Percentiles rank a stretch among this genome's conserved stretches.
These are phyloP conservation scores for Forsythia viridissima DNA, from an alignment of 257 asterid genomes.

Conservation along the genomic window DNA sequence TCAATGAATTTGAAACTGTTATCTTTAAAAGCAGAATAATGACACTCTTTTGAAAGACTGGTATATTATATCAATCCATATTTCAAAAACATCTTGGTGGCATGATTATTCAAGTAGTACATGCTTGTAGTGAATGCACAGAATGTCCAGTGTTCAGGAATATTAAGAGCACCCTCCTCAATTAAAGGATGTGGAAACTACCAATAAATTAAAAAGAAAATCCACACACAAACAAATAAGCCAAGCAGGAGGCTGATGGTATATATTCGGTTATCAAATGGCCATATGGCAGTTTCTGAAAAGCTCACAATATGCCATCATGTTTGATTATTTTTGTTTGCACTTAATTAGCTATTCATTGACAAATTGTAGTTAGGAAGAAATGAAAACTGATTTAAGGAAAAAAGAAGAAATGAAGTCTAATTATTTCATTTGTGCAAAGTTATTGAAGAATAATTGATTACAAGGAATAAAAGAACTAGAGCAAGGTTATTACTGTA, in stretches of 20 bases:
- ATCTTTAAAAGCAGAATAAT: neutral
- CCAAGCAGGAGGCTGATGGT: neutral
- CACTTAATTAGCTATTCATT: neutral
- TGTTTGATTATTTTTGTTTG: neutral
- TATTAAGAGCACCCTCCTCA: neutral
- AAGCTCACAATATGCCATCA: neutral
- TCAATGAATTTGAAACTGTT: neutral
- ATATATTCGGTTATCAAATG: neutral
- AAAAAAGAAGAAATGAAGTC: neutral
- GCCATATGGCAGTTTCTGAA: neutral
- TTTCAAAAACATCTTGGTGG: neutral
- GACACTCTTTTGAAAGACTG: neutral
- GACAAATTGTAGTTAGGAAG: neutral
- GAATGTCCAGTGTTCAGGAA: neutral
- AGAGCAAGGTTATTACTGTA: too few relatives aligned
- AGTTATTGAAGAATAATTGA: neutral
- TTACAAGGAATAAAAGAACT: neutral
- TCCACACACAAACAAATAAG: neutral
- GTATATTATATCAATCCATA: neutral
- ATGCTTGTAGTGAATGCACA: neutral
- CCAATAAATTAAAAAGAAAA: neutral
- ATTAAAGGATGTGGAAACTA: neutral
- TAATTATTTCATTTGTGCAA: neutral
- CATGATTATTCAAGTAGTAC: neutral
- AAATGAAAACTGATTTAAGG: neutral